Evolutionary conservation across 2,329 filamentous ascomycete genomes (phyloP), one percentile per base, ranked within the genome.

Genomic region (Xylariomycetidae sp.): DNA sequence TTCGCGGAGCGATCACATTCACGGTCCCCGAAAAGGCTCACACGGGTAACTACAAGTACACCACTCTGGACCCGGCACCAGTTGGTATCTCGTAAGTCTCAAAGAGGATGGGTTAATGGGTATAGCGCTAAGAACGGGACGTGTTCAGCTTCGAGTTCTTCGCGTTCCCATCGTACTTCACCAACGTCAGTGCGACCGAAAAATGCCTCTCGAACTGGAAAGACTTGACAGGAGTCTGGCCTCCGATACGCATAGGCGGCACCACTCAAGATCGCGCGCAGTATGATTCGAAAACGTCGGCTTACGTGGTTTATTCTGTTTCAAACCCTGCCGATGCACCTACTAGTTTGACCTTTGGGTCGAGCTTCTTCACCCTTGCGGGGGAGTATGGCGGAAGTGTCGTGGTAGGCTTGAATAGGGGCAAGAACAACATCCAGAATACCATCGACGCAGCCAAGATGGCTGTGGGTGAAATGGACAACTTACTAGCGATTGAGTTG

Each of bases 211-310:
- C 64, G 16, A 75, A 75, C 44, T 63, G 72, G 44, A 63, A 65
- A 39, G 56, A 63, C 10, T 38, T 74, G 29, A 68, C 63, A 0
- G 72, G 71, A 2, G 58, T 54, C 9, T 72, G 65, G 65, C 70
- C 72, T 6, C 71, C 70, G 0, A 62, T 76, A 28, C 59, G 72
- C 31, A 74, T 76, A 34, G 73, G 73, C n/a, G 72, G 72, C 2
- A 76, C 72, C 1, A 76, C 72, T 1, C 70, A 75, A 58, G 72
- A 76, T 42, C 64, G 72, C 4, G 72, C 72, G 1, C 63, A 56
- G 3, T 76, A 68, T 40, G 64, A 75, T 47, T 43, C 70, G 2
- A 47, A 53, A 1, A 64, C 59, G 0, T 56, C 56, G 2, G 61
- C 58, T 3, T 64, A 67, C 7, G 72, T 77, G 2, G 62, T 61